Evolutionary conservation across 768 basidiomycete genomes (phyloP).

Genomic region (Arthromyces matolae): DNA sequence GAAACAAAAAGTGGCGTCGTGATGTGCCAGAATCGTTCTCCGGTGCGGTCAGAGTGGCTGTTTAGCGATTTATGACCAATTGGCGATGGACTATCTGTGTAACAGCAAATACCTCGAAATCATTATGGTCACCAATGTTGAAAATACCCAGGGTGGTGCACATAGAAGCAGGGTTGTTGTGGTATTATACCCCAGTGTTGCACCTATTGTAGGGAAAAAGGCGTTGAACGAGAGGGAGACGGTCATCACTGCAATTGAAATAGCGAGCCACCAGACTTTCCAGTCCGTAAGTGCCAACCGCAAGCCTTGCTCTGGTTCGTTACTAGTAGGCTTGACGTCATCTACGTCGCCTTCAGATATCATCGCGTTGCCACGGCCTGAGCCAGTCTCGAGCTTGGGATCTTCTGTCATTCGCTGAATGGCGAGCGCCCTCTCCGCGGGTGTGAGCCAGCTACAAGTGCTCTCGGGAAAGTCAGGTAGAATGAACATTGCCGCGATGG

Average conservation of each 20-base stretch:
- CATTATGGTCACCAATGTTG: slow-evolving; percentile 55
- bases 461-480: slow-evolving; percentile 83
- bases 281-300: slow-evolving; percentile 66
- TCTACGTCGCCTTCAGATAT: too few species aligned
- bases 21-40: slow-evolving; percentile 77
- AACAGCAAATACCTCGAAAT: slow-evolving; percentile 39
- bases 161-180: slow-evolving; percentile 73
- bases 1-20: slow-evolving; percentile 53
- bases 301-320: slow-evolving; percentile 43
- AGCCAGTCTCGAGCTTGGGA: slow-evolving; percentile 50
- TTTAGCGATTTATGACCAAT: not conserved
- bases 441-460: slow-evolving; percentile 53
- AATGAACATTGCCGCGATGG: slow-evolving; percentile 56
- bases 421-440: slow-evolving; percentile 58
- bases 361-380: too few species aligned
- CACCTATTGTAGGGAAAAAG: slow-evolving; percentile 74
- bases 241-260: slow-evolving; percentile 57
- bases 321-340: too few species aligned
- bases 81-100: slow-evolving; percentile 3
- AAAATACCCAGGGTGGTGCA: slow-evolving; percentile 76
- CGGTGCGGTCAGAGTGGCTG: slow-evolving; percentile 72
- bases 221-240: slow-evolving; percentile 73
- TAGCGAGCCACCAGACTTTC: slow-evolving; percentile 81
- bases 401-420: slow-evolving; percentile 67
- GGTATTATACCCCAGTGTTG: slow-evolving; percentile 64